A percentile compares a stretch with the other conserved stretches of the same genome.
Conservation (phyloP, 176 grass and related monocot species). For the Hordeum vulgare region DNA sequence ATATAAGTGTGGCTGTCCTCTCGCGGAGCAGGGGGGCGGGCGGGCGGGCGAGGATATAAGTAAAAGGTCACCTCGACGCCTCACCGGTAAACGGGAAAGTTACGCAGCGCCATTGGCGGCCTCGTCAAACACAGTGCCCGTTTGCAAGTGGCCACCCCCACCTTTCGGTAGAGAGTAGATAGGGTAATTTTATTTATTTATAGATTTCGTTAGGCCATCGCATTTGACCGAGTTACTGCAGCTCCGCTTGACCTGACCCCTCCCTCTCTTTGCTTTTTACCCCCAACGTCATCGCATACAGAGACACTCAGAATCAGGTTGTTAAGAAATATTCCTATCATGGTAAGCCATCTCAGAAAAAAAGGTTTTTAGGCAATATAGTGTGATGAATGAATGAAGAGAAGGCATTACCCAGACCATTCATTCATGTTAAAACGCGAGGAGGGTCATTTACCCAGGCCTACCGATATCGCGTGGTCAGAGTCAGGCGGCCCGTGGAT, state of each 20-base stretch:
- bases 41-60: background rate
- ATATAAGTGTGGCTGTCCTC: constrained; percentile 47
- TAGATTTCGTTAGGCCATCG: background rate
- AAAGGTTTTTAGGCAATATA: no score
- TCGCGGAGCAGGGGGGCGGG: background rate
- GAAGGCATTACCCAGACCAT: no score
- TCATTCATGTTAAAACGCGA: no score
- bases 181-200: background rate
- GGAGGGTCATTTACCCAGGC: no score
- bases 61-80: constrained; percentile 18
- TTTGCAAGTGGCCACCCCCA: background rate
- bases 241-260: constrained; percentile 6
- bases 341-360: no score
- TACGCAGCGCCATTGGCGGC: background rate
- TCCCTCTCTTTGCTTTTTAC: background rate
- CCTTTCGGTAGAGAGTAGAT: background rate
- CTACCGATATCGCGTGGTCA: no score
- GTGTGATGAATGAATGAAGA: no score
- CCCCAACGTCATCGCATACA: background rate
- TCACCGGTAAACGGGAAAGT: constrained; percentile 36
- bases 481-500: background rate
- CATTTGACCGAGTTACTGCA: constrained; percentile 27
- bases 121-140: background rate
- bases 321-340: no score
- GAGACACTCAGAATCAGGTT: no score